Evolutionary conservation across 73 alveolate genomes (phyloP), one percentile per base, ranked within the genome.

Genomic region (Stentor coeruleus): DNA sequence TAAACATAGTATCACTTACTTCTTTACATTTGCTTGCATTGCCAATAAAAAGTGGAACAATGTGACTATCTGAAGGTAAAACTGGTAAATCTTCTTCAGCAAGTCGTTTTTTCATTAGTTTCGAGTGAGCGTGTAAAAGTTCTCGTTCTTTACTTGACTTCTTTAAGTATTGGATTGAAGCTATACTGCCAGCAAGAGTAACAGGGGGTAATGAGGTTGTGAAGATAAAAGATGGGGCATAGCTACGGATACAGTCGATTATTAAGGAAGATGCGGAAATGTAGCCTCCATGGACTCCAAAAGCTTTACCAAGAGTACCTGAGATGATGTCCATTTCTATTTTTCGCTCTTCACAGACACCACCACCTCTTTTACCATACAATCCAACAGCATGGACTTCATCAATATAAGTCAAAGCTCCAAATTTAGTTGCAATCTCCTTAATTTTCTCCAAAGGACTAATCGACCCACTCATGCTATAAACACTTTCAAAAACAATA

Each of bases 311-410:
- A 38, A 92, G 74, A 42, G 97, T 92, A 11, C 97, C 97, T 3
- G 95, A 74, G 39, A 92, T 76, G 35, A 92, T 82, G 59, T 85
- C 94, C 3, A 84, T 77, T 30, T 35, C 82, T 14, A 74, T 39
- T 3, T 91, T 94, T 28, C 81, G 15, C 72, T 81, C 81, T 42
- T 92, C 93, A 3, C 90, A 59, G 30, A 92, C 89, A 3, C 97
- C 97, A 3, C 89, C 95, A 20, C 97, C 97, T 55, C 90, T 81
- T 3, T 83, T 59, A 0, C 97, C 97, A 77, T 92, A 92, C 81
- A 92, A 84, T 15, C 97, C 97, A 3, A 92, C 95, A 1, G 97
- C 97, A 81, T 92, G 97, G 15, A 92, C 97, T 77, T 92, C 97
- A 84, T 92, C 97, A 39, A 89, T 85, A 81, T 76, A 90, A n/a